Conservation (phyloP, 2,329 filamentous ascomycete species). For the Leptographium procerum region DNA sequence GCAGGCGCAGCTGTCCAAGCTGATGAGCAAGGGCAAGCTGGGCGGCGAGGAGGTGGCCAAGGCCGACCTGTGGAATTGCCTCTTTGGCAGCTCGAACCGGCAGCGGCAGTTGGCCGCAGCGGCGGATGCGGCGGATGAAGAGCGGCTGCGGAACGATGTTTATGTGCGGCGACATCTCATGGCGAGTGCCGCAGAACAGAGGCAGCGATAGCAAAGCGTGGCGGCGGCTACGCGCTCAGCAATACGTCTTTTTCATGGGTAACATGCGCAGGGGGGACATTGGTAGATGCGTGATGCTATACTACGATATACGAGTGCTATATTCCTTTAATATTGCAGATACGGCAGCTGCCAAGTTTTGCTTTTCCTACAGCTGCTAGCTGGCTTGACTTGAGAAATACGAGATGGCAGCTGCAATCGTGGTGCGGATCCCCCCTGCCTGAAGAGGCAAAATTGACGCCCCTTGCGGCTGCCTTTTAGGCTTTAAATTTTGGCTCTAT, state of each 20-base stretch:
- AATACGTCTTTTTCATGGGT: too few species aligned
- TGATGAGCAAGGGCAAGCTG: constrained; percentile 58
- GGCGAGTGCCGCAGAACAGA: constrained; percentile 31
- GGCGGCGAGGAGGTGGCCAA: constrained; percentile 72
- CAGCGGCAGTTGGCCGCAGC: constrained; percentile 10
- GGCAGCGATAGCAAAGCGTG: constrained; percentile 14
- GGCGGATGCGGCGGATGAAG: background rate
- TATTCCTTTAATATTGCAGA: background rate
- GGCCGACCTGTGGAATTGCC: constrained; percentile 76
- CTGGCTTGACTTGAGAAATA: background rate
- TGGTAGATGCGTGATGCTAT: too few species aligned
- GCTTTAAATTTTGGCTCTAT: background rate
- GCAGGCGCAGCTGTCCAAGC: constrained; percentile 53
- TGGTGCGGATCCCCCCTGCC: background rate
- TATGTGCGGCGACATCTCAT: constrained; percentile 27
- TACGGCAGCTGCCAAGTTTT: background rate
- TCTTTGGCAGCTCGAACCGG: constrained; percentile 54
- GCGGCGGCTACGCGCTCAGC: background rate
- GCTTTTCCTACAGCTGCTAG: background rate
- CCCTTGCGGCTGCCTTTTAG: background rate
- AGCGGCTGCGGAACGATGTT: constrained; percentile 6
- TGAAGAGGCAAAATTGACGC: background rate
- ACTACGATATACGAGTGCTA: too few species aligned
- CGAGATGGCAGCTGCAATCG: background rate
- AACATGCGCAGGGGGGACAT: too few species aligned